These are phyloP conservation scores for Amanita rubescens DNA, from an alignment of 768 basidiomycete species.

Conservation along the genomic window DNA sequence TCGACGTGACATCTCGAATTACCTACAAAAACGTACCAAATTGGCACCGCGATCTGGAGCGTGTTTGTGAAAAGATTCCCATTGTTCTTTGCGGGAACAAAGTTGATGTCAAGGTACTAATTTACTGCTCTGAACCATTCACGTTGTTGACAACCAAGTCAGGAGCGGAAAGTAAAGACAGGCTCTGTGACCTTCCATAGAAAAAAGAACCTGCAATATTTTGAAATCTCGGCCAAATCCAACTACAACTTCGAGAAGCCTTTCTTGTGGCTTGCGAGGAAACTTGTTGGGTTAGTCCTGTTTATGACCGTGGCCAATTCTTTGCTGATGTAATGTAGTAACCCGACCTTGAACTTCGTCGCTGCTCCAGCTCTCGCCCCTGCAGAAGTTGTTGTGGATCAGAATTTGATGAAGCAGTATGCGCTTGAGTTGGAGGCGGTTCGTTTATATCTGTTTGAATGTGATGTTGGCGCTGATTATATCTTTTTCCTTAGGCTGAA, in stretches of 20 bases:
- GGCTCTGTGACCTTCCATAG: constrained; percentile 98
- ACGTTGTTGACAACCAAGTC: constrained; percentile 9
- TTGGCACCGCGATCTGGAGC: constrained; percentile 99
- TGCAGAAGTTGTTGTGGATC: constrained; percentile 85
- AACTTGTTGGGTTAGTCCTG: constrained; percentile 82
- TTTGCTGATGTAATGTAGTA: constrained; percentile 36
- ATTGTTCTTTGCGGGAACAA: constrained; percentile 99
- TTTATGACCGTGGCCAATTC: background rate
- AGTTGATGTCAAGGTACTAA: constrained; percentile 93
- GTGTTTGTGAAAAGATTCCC: constrained; percentile 99
- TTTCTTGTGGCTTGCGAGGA: constrained; percentile 98
- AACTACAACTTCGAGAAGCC: constrained; percentile 99
- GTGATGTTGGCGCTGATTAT: constrained; percentile 4
- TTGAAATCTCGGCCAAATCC: constrained; percentile 98
- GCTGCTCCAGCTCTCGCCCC: constrained; percentile 94
- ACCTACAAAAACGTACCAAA: constrained; percentile 99
- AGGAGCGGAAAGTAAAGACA: constrained; percentile 99
- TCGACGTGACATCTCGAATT: constrained; percentile 98
- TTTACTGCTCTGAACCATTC: constrained; percentile 4
- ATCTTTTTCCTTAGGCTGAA: constrained; percentile 54
- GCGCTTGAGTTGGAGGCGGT: constrained; percentile 67
- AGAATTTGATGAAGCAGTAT: constrained; percentile 71
- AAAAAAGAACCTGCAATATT: constrained; percentile 99
- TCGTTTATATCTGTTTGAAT: constrained; percentile 11
- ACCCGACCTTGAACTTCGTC: constrained; percentile 85